Evolutionary conservation across 768 basidiomycete genomes (phyloP).

Genomic region (Dioszegia aurantiaca): DNA sequence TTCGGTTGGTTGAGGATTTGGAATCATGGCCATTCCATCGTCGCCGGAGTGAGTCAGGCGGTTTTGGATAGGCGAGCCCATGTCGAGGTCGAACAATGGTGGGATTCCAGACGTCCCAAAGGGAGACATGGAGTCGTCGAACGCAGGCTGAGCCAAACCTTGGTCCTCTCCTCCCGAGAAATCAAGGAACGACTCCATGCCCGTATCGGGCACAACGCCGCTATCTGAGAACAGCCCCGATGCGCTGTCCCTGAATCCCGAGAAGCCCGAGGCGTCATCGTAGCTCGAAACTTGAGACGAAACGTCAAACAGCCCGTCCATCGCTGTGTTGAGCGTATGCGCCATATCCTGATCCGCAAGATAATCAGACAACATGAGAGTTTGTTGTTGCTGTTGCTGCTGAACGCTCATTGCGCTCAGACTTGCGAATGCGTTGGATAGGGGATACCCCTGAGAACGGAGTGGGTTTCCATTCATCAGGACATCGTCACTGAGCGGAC

Average conservation of each 20-base stretch:
- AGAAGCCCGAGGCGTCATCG: conserved; percentile 33
- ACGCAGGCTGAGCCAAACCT: conserved; percentile 19
- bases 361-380: conserved; percentile 24
- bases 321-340: conserved; percentile 25
- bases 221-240: conserved; percentile 36
- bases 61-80: conserved; percentile 8
- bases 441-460: conserved; percentile 14
- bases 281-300: conserved; percentile 32
- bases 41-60: background rate
- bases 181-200: conserved; percentile 42
- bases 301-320: conserved; percentile 31
- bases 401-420: conserved; percentile 14
- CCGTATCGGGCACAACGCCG: conserved; percentile 33
- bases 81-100: conserved; percentile 14
- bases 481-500: conserved; percentile 20
- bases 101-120: conserved; percentile 6
- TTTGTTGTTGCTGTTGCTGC: conserved; percentile 22
- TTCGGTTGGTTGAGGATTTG: background rate
- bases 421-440: conserved; percentile 20
- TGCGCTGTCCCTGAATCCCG: conserved; percentile 28
- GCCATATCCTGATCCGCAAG: conserved; percentile 29
- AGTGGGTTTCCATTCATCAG: conserved; percentile 25
- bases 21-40: background rate
- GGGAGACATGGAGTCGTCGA: conserved; percentile 10
- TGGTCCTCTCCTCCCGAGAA: conserved; percentile 39